Percentiles rank a stretch among this genome's conserved stretches.
Conservation (phyloP, 1,139 yeast genomes). For the Geotrichum candidum region DNA sequence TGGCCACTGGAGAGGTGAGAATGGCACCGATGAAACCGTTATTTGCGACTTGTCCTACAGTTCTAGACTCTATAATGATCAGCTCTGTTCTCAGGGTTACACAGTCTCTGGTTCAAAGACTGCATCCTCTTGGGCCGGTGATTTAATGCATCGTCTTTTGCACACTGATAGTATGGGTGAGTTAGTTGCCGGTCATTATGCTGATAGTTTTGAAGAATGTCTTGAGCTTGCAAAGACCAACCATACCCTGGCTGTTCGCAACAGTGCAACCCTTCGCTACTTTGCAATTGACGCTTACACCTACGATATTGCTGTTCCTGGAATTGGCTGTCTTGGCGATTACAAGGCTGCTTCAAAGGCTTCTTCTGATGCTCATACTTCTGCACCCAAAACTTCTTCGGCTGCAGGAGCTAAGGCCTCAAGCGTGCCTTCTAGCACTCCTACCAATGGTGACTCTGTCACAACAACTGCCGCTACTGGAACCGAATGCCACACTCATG, state of each 20-base stretch:
- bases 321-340: constrained; percentile 13
- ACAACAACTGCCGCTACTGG: not conserved
- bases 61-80: constrained; percentile 24
- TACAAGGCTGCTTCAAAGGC: not conserved
- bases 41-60: constrained; percentile 30
- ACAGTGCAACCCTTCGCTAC: constrained; percentile 26
- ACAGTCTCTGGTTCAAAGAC: constrained; percentile 24
- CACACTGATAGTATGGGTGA: constrained; percentile 29
- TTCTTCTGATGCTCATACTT: not conserved
- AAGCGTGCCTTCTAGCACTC: not conserved
- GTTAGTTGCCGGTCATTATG: constrained; percentile 27
- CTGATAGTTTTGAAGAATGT: constrained; percentile 28
- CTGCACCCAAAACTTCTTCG: not conserved
- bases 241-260: constrained; percentile 28
- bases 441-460: not conserved
- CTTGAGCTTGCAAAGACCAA: constrained; percentile 29
- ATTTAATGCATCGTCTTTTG: constrained; percentile 25
- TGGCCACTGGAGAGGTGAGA: constrained; percentile 39
- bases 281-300: constrained; percentile 31
- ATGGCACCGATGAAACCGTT: constrained; percentile 36
- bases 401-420: not conserved
- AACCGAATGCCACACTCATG: not conserved
- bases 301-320: constrained; percentile 16
- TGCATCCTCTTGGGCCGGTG: constrained; percentile 26
- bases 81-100: constrained; percentile 28